phyloP scores from a whole-genome alignment of 2,329 filamentous ascomycete species.

The Diplodia scrobiculata region DNA sequence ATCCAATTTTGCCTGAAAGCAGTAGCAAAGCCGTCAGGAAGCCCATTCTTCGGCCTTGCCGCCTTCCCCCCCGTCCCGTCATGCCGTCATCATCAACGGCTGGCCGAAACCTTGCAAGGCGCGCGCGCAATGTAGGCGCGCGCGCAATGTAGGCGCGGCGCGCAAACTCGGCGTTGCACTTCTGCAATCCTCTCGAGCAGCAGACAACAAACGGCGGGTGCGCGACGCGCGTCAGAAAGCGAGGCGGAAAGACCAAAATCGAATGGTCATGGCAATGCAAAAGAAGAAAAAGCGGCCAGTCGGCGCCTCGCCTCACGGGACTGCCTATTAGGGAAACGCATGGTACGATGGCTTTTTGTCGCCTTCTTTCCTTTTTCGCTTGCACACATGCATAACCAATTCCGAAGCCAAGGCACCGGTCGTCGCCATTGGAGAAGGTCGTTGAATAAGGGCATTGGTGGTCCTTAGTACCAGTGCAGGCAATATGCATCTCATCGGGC shows the following conservation, averaged over 20 bases:
- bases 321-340: not conserved
- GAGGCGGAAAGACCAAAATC: not conserved
- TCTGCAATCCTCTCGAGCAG: not conserved
- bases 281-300: not conserved
- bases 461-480: conserved; percentile 1
- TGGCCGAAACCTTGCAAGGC: not conserved
- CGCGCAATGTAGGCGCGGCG: not conserved
- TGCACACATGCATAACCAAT: not conserved
- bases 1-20: conserved; percentile 4
- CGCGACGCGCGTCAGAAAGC: not conserved
- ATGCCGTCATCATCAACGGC: conserved; percentile 6
- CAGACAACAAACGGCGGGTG: not conserved
- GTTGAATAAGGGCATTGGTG: conserved; percentile 5
- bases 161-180: not conserved
- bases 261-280: not conserved
- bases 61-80: not conserved
- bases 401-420: conserved; percentile 11
- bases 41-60: not conserved
- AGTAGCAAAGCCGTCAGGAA: not conserved
- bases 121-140: not conserved
- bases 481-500: not conserved
- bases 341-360: not conserved
- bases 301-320: not conserved
- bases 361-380: not conserved
- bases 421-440: not conserved